These are phyloP conservation scores for Dactylellina cionopaga DNA, from an alignment of 2,329 filamentous ascomycete genomes.

Conservation along the genomic window DNA sequence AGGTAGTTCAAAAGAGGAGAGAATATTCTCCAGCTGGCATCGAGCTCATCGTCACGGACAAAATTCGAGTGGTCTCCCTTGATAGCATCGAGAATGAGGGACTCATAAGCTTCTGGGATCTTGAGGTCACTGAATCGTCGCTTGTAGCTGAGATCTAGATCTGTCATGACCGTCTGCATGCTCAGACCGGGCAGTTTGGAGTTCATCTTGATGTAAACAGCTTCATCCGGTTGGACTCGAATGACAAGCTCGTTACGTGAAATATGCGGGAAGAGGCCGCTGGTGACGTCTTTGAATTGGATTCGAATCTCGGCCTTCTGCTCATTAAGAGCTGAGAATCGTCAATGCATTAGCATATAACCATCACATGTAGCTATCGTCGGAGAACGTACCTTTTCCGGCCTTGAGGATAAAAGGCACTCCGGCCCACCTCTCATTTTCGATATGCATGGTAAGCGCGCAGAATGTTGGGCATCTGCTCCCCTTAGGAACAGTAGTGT, in stretches of 20 bases:
- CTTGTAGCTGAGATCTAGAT: conserved; percentile 97
- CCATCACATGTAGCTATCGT: neutral
- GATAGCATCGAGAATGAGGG: conserved; percentile 92
- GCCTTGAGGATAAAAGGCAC: conserved; percentile 99
- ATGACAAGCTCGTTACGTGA: conserved; percentile 99
- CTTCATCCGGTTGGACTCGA: conserved; percentile 99
- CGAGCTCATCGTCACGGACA: conserved; percentile 93
- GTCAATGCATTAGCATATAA: neutral
- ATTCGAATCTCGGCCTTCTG: conserved; percentile 99
- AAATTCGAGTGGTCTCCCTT: conserved; percentile 99
- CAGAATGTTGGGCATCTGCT: conserved; percentile 98
- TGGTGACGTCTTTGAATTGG: conserved; percentile 99
- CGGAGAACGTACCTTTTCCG: conserved; percentile 72
- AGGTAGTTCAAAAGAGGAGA: conserved; percentile 97
- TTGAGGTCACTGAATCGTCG: conserved; percentile 98
- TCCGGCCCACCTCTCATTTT: conserved; percentile 99
- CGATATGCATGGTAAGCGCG: conserved; percentile 96
- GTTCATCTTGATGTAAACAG: conserved; percentile 99
- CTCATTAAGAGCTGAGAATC: conserved; percentile 80
- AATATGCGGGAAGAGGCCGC: conserved; percentile 99
- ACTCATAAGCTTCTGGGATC: conserved; percentile 99
- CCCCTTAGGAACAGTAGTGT: conserved; percentile 96
- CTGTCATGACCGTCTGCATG: conserved; percentile 99
- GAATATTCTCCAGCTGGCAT: conserved; percentile 98
- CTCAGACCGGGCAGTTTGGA: conserved; percentile 97